A percentile compares a stretch with the other conserved stretches of the same genome.
These are phyloP conservation scores for Scutellaria barbata DNA, from an alignment of 257 asterid species.

Conservation along the genomic window DNA sequence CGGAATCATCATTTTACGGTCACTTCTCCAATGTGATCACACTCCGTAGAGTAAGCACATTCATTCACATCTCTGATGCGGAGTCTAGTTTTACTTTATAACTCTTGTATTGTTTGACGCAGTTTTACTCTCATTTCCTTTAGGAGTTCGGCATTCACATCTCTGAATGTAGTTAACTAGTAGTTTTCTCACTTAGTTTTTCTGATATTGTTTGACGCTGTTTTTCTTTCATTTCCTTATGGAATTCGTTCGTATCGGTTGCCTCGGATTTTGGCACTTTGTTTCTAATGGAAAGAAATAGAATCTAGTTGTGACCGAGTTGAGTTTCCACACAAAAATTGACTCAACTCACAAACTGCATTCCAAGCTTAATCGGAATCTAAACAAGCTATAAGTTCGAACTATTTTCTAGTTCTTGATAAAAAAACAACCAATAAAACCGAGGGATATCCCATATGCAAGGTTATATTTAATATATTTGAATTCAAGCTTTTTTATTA, in stretches of 20 bases:
- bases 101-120: constrained; percentile 15
- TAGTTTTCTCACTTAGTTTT: constrained; percentile 13
- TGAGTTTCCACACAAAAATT: too few species aligned
- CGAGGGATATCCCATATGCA: too few species aligned
- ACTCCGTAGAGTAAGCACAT: constrained; percentile 23
- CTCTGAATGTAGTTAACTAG: background rate
- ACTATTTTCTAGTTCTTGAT: too few species aligned
- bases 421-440: too few species aligned
- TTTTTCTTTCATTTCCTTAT: too few species aligned
- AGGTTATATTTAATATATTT: too few species aligned
- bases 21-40: constrained; percentile 39
- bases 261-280: background rate
- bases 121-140: too few species aligned
- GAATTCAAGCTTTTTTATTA: too few species aligned
- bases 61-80: constrained; percentile 38
- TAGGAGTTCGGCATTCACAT: background rate
- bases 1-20: constrained; percentile 44
- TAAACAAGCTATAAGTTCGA: too few species aligned
- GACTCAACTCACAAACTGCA: too few species aligned
- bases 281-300: background rate
- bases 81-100: background rate
- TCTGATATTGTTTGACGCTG: background rate
- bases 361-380: too few species aligned
- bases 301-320: too few species aligned
- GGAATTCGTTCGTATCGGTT: background rate